Evolutionary conservation across 2,329 filamentous ascomycete species (phyloP).

Genomic region (Trichoderma asperellum): DNA sequence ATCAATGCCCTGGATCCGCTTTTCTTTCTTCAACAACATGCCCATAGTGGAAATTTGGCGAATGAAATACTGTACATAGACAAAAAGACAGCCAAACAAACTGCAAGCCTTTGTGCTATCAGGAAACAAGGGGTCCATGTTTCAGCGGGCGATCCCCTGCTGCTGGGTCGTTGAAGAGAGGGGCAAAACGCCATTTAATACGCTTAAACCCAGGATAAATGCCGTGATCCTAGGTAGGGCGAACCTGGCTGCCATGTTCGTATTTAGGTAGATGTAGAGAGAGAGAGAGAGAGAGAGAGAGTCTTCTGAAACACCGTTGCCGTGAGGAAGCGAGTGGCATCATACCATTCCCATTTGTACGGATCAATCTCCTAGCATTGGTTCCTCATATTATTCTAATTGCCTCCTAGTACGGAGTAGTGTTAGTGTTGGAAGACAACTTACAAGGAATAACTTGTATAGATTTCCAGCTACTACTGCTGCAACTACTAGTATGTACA

Average conservation of each 20-base stretch:
- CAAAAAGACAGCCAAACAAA: not conserved
- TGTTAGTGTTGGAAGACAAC: no score
- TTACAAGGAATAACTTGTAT: no score
- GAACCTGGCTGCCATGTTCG: not conserved
- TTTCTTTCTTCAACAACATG: not conserved
- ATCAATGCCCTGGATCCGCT: slow-evolving; percentile 14
- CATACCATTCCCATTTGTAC: slow-evolving; percentile 8
- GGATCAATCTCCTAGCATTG: slow-evolving; percentile 4
- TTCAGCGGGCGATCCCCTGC: slow-evolving; percentile 7
- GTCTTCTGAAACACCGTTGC: slow-evolving; percentile 14
- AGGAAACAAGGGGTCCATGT: not conserved
- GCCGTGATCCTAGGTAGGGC: not conserved
- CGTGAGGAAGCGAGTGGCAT: slow-evolving; percentile 3
- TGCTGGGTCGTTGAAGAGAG: not conserved
- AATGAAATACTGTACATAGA: not conserved
- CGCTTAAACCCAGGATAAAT: slow-evolving; percentile 18
- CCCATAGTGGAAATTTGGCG: not conserved
- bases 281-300: not conserved
- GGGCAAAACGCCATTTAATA: not conserved
- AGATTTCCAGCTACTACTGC: no score
- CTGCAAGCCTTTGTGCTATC: not conserved
- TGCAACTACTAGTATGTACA: no score
- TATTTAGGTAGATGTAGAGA: not conserved
- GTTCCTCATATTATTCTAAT: not conserved
- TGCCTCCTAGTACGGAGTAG: not conserved